Evolutionary conservation across 352 stramenopile species (phyloP), one percentile per base, ranked within the genome.

Genomic region (Hyaloperonospora arabidopsidis): DNA sequence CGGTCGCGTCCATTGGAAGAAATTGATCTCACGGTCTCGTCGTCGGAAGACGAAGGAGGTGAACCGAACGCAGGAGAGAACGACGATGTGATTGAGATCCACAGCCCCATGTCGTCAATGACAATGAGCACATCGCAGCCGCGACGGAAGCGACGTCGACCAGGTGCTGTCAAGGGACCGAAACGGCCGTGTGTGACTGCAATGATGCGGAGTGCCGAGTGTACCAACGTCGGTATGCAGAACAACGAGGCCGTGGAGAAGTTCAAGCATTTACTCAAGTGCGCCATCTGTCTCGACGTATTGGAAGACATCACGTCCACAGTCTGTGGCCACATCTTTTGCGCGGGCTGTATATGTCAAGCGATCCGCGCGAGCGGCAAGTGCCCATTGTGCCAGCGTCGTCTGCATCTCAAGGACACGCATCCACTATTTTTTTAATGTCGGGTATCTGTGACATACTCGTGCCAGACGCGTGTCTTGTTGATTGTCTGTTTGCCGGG

Each of bases 241-340:
- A 91, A 91, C 60, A 87, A 73, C 44, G 81, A 89, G n/a, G 63
- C 65, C 29, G 66, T 91, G 41, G 75, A 91, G 74, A 62, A 70
- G 29, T 89, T 91, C 59, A 91, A 91, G 63, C 35, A 44, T 11
- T 59, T 64, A 36, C 76, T 91, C 57, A 91, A 89, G 73, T 91
- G 79, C 72, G 89, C 75, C 65, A 85, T 93, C 40, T 91, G 83
- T 44, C 65, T 93, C 1, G 83, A 91, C 29, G 62, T 76, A 47
- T 73, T 91, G 45, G 56, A 87, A 44, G 70, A 87, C 52, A 91
- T 93, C 64, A 90, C 83, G 4, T 89, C 80, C 21, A 91, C 83
- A 1, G 64, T 76, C 23, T 93, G 83, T 52, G 80, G 83, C 6
- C 83, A 93, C 58, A 72, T 91, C 7, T 93, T 86, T 57, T 93